These are phyloP conservation scores for Clonostachys sp. DNA, from an alignment of 2,329 filamentous ascomycete genomes.

Conservation along the genomic window DNA sequence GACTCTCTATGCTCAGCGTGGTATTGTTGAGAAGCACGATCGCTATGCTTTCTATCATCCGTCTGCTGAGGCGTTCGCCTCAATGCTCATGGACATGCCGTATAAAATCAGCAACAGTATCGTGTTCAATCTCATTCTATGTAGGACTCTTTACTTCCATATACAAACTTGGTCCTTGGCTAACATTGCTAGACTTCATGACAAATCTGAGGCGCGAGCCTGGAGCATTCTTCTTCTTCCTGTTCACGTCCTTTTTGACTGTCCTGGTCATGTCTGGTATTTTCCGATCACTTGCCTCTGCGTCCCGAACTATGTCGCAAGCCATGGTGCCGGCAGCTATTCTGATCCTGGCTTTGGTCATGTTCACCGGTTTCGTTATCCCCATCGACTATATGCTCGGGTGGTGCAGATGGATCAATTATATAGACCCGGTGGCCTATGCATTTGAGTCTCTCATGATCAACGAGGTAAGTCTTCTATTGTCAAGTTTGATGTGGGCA, in stretches of 20 bases:
- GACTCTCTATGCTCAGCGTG: slow-evolving; percentile 11
- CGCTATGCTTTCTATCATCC: slow-evolving; percentile 26
- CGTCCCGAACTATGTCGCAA: slow-evolving; percentile 18
- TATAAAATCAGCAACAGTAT: slow-evolving; percentile 43
- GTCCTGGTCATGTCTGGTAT: slow-evolving; percentile 57
- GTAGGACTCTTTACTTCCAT: no score
- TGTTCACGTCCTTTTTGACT: slow-evolving; percentile 68
- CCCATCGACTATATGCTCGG: slow-evolving; percentile 36
- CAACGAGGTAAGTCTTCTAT: slow-evolving; percentile 65
- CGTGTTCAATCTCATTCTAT: slow-evolving; percentile 28
- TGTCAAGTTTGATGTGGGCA: no score
- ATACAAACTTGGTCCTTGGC: no score
- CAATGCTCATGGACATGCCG: slow-evolving; percentile 27
- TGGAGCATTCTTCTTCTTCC: slow-evolving; percentile 37
- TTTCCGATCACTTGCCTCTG: slow-evolving; percentile 3
- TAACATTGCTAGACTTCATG: slow-evolving; percentile 1
- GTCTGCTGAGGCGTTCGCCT: slow-evolving; percentile 9
- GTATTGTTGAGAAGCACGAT: slow-evolving; percentile 18
- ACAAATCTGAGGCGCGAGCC: slow-evolving; percentile 1
- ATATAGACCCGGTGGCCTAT: slow-evolving; percentile 65
- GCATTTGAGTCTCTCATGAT: slow-evolving; percentile 76
- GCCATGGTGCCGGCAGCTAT: slow-evolving; percentile 19
- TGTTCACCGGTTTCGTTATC: slow-evolving; percentile 40
- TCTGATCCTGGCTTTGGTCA: slow-evolving; percentile 30
- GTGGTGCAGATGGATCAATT: slow-evolving; percentile 13